These are phyloP conservation scores for Lactarius sanguifluus DNA, from an alignment of 768 basidiomycete species.

Conservation along the genomic window DNA sequence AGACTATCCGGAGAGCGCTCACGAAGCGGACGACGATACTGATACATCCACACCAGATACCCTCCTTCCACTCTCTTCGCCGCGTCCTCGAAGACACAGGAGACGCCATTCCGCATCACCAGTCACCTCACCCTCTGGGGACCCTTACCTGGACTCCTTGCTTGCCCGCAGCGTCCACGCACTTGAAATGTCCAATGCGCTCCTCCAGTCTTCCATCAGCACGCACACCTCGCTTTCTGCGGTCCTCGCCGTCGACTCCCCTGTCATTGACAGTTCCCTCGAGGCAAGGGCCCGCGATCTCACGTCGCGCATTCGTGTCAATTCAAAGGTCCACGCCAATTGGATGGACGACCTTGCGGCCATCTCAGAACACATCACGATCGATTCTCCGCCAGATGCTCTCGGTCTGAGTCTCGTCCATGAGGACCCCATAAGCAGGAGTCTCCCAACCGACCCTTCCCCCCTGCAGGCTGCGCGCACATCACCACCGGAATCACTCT, in stretches of 20 bases:
- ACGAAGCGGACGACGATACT: conserved; percentile 74
- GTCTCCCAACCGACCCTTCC: conserved; percentile 33
- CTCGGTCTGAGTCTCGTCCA: conserved; percentile 16
- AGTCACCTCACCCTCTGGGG: conserved; percentile 36
- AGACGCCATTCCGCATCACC: conserved; percentile 28
- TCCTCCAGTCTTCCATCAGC: conserved; percentile 73
- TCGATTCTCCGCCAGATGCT: conserved; percentile 15
- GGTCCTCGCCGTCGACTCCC: conserved; percentile 47
- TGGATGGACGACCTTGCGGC: conserved; percentile 72
- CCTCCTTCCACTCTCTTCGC: conserved; percentile 37
- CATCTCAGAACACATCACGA: conserved; percentile 33
- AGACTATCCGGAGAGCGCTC: conserved; percentile 73
- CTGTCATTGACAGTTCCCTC: conserved; percentile 45
- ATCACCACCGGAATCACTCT: conserved; percentile 16
- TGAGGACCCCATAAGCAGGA: conserved; percentile 33
- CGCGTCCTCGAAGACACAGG: conserved; percentile 40
- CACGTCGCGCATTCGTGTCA: conserved; percentile 50
- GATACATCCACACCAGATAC: conserved; percentile 45
- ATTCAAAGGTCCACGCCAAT: conserved; percentile 45
- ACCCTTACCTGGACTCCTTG: conserved; percentile 71
- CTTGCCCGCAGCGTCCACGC: conserved; percentile 82
- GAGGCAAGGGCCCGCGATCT: conserved; percentile 53
- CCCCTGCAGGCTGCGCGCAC: conserved; percentile 18
- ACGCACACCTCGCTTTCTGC: conserved; percentile 58
- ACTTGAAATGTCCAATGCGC: conserved; percentile 79